Conservation (phyloP, 805 yeast genomes). For the Starmerella lactis-condensi region DNA sequence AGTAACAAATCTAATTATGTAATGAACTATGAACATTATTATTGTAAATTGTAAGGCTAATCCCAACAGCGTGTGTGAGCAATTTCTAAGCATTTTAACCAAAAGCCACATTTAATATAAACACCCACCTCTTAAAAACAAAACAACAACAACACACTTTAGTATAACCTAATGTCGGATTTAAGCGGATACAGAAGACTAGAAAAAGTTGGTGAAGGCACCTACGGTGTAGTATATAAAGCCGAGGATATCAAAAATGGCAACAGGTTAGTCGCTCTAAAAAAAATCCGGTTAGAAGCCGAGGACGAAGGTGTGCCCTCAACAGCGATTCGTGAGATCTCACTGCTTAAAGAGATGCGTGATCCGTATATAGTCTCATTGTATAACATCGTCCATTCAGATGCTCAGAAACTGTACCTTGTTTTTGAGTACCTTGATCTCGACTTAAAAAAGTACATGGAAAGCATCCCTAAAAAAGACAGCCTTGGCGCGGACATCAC, state of each 20-base stretch:
- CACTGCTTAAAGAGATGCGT: constrained; percentile 77
- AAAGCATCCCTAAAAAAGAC: constrained; percentile 73
- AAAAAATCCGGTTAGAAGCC: constrained; percentile 84
- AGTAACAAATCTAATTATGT: no score
- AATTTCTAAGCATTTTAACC: no score
- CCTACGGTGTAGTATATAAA: constrained; percentile 94
- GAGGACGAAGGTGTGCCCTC: constrained; percentile 98
- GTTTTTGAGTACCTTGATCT: constrained; percentile 88
- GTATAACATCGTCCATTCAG: constrained; percentile 88
- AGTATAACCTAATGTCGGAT: constrained; percentile 45
- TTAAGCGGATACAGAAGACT: constrained; percentile 79
- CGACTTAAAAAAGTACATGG: constrained; percentile 94
- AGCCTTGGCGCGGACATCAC: constrained; percentile 82
- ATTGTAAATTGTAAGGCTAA: no score
- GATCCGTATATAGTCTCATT: constrained; percentile 85
- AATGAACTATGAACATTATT: no score
- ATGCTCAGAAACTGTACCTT: constrained; percentile 73
- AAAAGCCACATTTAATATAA: no score
- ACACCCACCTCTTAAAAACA: no score
- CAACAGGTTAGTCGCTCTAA: constrained; percentile 86
- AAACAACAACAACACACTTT: no score
- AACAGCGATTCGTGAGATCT: constrained; percentile 91
- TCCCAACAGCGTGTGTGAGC: no score
- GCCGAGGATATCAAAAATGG: constrained; percentile 79
- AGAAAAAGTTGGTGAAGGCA: constrained; percentile 93